Evolutionary conservation across 306 rosid species (phyloP).

Genomic region (Luffa aegyptiaca): DNA sequence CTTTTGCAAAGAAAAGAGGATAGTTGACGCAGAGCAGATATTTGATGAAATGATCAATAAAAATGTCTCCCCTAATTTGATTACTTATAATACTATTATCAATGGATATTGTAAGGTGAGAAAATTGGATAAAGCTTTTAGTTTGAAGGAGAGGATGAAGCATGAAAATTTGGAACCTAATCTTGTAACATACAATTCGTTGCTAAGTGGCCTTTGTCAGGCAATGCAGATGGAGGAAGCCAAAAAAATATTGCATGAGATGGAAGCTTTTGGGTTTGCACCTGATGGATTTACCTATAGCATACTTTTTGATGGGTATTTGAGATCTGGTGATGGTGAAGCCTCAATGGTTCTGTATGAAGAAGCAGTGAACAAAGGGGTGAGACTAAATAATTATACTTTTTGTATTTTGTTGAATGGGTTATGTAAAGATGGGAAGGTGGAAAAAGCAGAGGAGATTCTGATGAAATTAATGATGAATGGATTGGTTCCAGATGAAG

Average conservation of each 20-base stretch:
- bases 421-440: constrained; percentile 49
- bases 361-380: constrained; percentile 23
- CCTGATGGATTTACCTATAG: constrained; percentile 44
- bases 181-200: constrained; percentile 52
- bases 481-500: constrained; percentile 40
- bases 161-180: constrained; percentile 31
- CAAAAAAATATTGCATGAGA: constrained; percentile 41
- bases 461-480: constrained; percentile 32
- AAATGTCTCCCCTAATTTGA: constrained; percentile 30
- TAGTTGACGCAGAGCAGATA: constrained; percentile 46
- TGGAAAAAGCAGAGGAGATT: constrained; percentile 51
- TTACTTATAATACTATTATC: constrained; percentile 54
- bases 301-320: constrained; percentile 37
- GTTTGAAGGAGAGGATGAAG: constrained; percentile 54
- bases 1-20: constrained; percentile 38
- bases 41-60: constrained; percentile 55
- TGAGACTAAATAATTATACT: constrained; percentile 32
- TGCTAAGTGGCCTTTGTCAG: constrained; percentile 53
- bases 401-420: constrained; percentile 45
- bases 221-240: constrained; percentile 44
- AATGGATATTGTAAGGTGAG: constrained; percentile 64
- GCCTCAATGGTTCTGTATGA: constrained; percentile 21
- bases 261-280: constrained; percentile 36
- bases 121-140: constrained; percentile 47
- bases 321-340: constrained; percentile 19